Conservation (phyloP, 2,329 filamentous ascomycete species). For the Colletotrichum viniferum region DNA sequence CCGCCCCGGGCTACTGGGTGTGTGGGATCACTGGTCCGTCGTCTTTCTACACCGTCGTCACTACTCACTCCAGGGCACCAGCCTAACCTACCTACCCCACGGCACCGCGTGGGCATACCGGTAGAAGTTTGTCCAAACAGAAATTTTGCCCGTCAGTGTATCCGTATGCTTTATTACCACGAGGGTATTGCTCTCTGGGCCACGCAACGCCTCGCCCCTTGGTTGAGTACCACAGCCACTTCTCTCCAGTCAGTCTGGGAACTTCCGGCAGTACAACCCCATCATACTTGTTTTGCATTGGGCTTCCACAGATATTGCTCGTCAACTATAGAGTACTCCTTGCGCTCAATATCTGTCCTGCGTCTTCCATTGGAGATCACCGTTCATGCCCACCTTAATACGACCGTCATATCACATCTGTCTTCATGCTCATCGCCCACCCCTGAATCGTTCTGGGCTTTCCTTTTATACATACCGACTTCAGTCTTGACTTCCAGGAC, state of each 20-base stretch:
- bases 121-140: background rate
- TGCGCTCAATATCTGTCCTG: background rate
- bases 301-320: background rate
- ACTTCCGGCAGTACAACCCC: background rate
- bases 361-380: background rate
- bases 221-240: background rate
- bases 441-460: background rate
- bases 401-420: slow-evolving; percentile 4
- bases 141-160: background rate
- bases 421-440: background rate
- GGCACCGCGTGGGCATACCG: background rate
- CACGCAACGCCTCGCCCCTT: background rate
- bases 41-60: background rate
- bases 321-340: background rate
- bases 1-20: background rate
- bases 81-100: background rate
- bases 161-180: background rate
- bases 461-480: background rate
- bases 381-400: background rate
- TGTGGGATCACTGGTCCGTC: slow-evolving; percentile 3
- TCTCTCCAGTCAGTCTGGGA: background rate
- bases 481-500: background rate
- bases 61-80: background rate
- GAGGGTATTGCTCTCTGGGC: background rate
- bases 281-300: slow-evolving; percentile 10